A percentile compares a stretch with the other conserved stretches of the same genome.
These are phyloP conservation scores for Starmera stellimalicola DNA, from an alignment of 1,139 yeast genomes.

Conservation along the genomic window DNA sequence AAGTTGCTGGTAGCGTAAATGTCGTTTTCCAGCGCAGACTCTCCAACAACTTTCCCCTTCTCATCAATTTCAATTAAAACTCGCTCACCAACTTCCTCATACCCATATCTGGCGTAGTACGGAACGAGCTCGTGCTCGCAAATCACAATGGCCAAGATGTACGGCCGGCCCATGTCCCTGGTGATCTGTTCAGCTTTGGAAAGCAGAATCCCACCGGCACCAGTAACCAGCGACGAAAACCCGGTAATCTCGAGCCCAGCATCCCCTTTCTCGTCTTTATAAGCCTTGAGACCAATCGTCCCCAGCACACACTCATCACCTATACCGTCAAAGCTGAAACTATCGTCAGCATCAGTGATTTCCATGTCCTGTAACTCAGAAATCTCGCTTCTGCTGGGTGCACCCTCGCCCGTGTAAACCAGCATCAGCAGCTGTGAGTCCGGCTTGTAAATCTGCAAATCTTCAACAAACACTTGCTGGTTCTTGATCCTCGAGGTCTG, in stretches of 20 bases:
- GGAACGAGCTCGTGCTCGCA: slow-evolving; percentile 39
- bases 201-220: slow-evolving; percentile 31
- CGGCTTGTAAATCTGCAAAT: slow-evolving; percentile 21
- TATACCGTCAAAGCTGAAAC: slow-evolving; percentile 20
- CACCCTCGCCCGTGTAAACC: slow-evolving; percentile 1
- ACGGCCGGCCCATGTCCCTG: slow-evolving; percentile 5
- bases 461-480: slow-evolving; percentile 22
- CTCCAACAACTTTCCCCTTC: slow-evolving; percentile 15
- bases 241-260: slow-evolving; percentile 35
- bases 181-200: slow-evolving; percentile 12
- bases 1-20: slow-evolving; percentile 27
- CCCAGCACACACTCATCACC: slow-evolving; percentile 26
- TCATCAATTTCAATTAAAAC: slow-evolving; percentile 19
- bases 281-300: slow-evolving; percentile 34
- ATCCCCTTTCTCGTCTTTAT: slow-evolving; percentile 7
- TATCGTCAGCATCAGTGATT: slow-evolving; percentile 11
- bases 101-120: slow-evolving; percentile 36
- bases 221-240: slow-evolving; percentile 40
- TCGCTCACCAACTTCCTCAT: slow-evolving; percentile 20
- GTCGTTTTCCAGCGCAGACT: slow-evolving; percentile 26
- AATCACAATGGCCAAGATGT: slow-evolving; percentile 34
- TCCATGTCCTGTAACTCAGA: slow-evolving; percentile 1
- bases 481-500: slow-evolving; percentile 32
- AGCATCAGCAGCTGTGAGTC: slow-evolving; percentile 12
- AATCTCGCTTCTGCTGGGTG: neutral